Base-by-base conservation (phyloP, 345 rosid genomes). In the Theobroma cacao region DNA sequence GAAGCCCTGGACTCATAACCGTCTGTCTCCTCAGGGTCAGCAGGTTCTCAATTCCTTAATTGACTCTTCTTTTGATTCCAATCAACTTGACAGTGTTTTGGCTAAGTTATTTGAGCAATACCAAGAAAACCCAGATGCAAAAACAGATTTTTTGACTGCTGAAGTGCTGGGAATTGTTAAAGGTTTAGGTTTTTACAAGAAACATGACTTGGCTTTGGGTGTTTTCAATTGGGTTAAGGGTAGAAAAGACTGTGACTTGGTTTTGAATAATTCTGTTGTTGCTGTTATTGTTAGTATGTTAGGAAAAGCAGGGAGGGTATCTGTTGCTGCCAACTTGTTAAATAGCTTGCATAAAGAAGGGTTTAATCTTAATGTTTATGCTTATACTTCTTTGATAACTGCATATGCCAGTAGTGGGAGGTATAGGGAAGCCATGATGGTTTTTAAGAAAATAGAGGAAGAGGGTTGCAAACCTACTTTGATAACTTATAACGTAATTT, bases 391-490 rank as follows among this genome's bases (percentile, higher is more conserved):
- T 0, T 79, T 94, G 84, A 91, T 96, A 76, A 87, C 92, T 43
- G 90, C 87, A 0, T 94, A 83, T 82, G 85, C 90, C 14, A 84
- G 92, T 78, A 89, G 86, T 71, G 94, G 97, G 53, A 94, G 90
- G 89, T 94, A 94, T 72, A 89, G 92, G 75, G 98, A 94, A 22
- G 99, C 99, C 50, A 84, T 89, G 40, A 79, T 75, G 83, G 88
- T 91, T 66, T 91, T 91, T 76, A 85, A 86, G 86, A 89, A 88
- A 82, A 92, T 96, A 97, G 93, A 89, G 77, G 97, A 94, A 85
- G 95, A 89, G 77, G 95, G 92, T n/a, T 90, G 90, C 61, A 84
- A 80, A 53, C 98, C 97, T 8, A 94, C 94, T 82, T 83, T 96
- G 89, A 88, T 94, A 7, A 94, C 98, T 58, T 94, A 96, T 72